These are phyloP conservation scores for Thelephora terrestris DNA, from an alignment of 1,284 basidiomycete species.

Conservation along the genomic window DNA sequence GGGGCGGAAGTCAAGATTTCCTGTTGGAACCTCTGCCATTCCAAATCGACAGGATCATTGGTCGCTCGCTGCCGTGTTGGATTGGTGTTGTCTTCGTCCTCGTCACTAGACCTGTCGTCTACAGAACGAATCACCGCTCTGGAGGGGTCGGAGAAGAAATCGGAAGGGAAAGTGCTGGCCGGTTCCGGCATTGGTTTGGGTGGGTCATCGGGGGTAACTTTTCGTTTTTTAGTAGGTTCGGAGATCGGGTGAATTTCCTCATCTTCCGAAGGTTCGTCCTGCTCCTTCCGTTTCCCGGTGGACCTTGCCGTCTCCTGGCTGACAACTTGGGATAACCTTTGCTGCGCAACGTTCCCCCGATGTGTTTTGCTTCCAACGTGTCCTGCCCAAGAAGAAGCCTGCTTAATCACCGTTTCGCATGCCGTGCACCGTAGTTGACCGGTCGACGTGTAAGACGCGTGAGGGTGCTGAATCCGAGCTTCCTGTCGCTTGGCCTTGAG, in stretches of 20 bases:
- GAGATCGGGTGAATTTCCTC: slow-evolving; percentile 3
- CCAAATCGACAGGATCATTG: slow-evolving; percentile 38
- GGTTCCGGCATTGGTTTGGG: background rate
- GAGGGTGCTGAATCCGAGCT: slow-evolving; percentile 56
- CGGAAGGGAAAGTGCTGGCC: slow-evolving; percentile 38
- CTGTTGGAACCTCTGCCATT: slow-evolving; percentile 61
- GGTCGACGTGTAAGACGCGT: slow-evolving; percentile 52
- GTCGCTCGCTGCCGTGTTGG: slow-evolving; percentile 14
- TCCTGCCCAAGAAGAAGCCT: slow-evolving; percentile 74
- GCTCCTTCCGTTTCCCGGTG: slow-evolving; percentile 10
- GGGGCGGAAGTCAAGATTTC: slow-evolving; percentile 35
- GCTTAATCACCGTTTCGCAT: slow-evolving; percentile 56
- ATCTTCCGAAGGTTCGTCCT: slow-evolving; percentile 6
- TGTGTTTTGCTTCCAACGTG: slow-evolving; percentile 75
- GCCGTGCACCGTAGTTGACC: slow-evolving; percentile 62
- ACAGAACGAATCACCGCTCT: slow-evolving; percentile 32
- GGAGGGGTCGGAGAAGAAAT: slow-evolving; percentile 74
- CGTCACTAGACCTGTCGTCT: slow-evolving; percentile 34
- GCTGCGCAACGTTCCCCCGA: slow-evolving; percentile 48
- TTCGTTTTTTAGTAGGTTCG: slow-evolving; percentile 6
- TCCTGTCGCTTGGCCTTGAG: slow-evolving; percentile 72
- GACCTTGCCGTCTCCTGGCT: slow-evolving; percentile 18
- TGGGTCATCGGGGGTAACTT: slow-evolving; percentile 5
- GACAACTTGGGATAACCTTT: slow-evolving; percentile 39
- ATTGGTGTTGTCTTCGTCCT: slow-evolving; percentile 11